phyloP scores from a whole-genome alignment of 805 yeast genomes.

The Cyberlindnera veronae region DNA sequence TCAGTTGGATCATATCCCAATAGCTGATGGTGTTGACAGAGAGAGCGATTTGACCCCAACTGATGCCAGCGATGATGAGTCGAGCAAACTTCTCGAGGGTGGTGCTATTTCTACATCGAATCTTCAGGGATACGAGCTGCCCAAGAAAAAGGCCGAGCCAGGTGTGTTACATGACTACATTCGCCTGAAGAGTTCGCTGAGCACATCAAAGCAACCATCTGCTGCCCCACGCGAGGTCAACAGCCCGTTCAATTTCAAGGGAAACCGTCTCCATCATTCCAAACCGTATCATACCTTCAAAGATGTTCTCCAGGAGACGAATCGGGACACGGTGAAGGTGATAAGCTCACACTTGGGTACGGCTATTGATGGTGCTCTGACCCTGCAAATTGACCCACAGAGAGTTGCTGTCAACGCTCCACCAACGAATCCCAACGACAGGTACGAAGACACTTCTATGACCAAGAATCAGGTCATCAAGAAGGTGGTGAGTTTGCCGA shows the following conservation, averaged over 20 bases:
- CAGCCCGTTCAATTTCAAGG: slow-evolving; percentile 19
- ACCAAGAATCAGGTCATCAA: slow-evolving; percentile 7
- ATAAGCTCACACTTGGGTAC: slow-evolving; percentile 9
- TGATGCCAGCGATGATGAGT: background rate
- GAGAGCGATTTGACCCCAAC: no score
- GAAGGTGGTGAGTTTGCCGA: slow-evolving; percentile 3
- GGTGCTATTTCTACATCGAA: background rate
- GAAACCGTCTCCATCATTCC: slow-evolving; percentile 5
- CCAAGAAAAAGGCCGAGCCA: background rate
- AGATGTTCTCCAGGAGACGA: slow-evolving; percentile 14
- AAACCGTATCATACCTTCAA: slow-evolving; percentile 12
- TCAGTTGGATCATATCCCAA: no score
- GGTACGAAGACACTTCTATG: slow-evolving; percentile 1
- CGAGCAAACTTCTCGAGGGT: background rate
- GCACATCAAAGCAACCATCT: no score
- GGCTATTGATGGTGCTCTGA: background rate
- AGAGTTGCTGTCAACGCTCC: slow-evolving; percentile 21
- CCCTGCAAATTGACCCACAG: background rate
- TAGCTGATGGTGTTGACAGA: no score
- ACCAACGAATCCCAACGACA: slow-evolving; percentile 18
- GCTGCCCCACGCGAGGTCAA: slow-evolving; percentile 3
- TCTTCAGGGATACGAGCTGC: background rate
- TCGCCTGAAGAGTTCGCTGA: background rate
- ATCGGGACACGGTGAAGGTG: slow-evolving; percentile 11
- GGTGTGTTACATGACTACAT: background rate